Percentiles rank a stretch among this genome's conserved stretches.
phyloP scores from a whole-genome alignment of 2,329 filamentous ascomycete species.

The Apiospora sp. region DNA sequence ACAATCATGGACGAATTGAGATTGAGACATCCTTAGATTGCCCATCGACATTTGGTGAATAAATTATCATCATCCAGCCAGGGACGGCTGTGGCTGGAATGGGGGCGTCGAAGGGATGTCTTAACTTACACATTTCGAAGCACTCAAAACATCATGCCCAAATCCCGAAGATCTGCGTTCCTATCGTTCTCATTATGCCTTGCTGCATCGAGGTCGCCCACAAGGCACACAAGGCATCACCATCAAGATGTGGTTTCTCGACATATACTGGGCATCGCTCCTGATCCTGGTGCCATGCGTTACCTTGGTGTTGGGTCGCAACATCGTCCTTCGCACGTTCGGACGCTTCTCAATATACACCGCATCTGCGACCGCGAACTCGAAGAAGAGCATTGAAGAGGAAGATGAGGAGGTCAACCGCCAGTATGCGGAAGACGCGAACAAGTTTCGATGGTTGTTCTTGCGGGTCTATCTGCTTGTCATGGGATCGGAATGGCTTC shows the following conservation, averaged over 20 bases:
- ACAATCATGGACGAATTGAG: too few relatives aligned
- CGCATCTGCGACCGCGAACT: neutral
- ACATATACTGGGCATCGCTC: conserved; percentile 39
- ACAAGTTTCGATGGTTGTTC: conserved; percentile 35
- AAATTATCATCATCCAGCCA: neutral
- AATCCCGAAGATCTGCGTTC: neutral
- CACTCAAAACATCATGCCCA: neutral
- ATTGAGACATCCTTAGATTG: neutral
- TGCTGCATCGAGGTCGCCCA: neutral
- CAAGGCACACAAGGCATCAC: neutral
- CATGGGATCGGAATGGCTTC: conserved; percentile 61
- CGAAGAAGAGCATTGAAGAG: too few relatives aligned
- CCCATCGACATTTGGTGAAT: neutral
- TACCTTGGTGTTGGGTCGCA: conserved; percentile 31
- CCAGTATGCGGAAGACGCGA: conserved; percentile 33
- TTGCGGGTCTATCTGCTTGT: conserved; percentile 54
- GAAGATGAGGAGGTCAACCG: neutral
- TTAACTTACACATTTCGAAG: neutral
- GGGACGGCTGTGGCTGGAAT: neutral
- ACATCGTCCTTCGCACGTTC: conserved; percentile 29
- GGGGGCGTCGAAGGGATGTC: conserved; percentile 2
- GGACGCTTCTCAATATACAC: conserved; percentile 23
- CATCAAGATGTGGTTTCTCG: conserved; percentile 29
- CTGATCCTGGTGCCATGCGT: conserved; percentile 35
- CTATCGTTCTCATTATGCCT: neutral